These are phyloP conservation scores for bread wheat (Triticum aestivum) DNA, from an alignment of 176 grass and related monocot genomes.

Conservation along the genomic window IWGSC_CS_RefSeq_v2.1 NC_057806.1:535652021-535652520, in stretches of 20 bases:
- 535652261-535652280: background rate
- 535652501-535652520: background rate
- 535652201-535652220: conserved; percentile 51
- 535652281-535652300: background rate
- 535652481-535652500: background rate
- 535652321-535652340: conserved; percentile 63
- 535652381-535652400: conserved; percentile 42
- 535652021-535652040: conserved; percentile 77
- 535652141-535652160: conserved; percentile 79
- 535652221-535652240: no score
- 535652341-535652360: conserved; percentile 63
- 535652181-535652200: conserved; percentile 86
- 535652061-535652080: conserved; percentile 83
- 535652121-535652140: conserved; percentile 43
- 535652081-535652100: conserved; percentile 54
- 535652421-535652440: conserved; percentile 72
- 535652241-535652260: background rate
- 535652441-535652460: background rate
- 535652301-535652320: conserved; percentile 65
- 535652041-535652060: conserved; percentile 46
- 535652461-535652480: background rate
- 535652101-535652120: conserved; percentile 83
- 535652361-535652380: conserved; percentile 65
- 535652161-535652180: conserved; percentile 85
- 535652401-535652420: conserved; percentile 53